phyloP scores from a whole-genome alignment of 345 rosid species.

The Cardamine chenopodiifolia region DNA sequence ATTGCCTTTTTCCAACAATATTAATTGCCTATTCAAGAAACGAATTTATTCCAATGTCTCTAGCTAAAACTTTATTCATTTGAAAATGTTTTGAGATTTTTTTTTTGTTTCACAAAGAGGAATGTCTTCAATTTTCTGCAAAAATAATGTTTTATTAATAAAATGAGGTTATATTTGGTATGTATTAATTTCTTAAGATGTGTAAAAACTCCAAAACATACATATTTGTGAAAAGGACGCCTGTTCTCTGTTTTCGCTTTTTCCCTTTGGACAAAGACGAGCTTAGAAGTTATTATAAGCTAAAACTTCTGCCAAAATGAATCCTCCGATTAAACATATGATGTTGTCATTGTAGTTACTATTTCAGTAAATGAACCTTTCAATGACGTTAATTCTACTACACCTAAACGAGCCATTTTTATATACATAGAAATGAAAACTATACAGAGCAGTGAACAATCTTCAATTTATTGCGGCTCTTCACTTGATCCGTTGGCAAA shows the following conservation, averaged over 20 bases:
- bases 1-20: too few relatives aligned
- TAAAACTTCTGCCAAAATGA: conserved; percentile 2
- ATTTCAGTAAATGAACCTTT: conserved; percentile 5
- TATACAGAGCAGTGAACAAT: conserved; percentile 31
- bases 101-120: background rate
- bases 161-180: too few relatives aligned
- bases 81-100: too few relatives aligned
- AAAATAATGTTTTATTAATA: background rate
- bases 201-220: background rate
- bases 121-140: background rate
- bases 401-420: conserved; percentile 28
- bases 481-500: conserved; percentile 46
- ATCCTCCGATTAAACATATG: conserved; percentile 16
- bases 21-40: too few relatives aligned
- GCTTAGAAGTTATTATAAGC: background rate
- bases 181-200: too few relatives aligned
- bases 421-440: conserved; percentile 49
- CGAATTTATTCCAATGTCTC: conserved; percentile 10
- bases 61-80: background rate
- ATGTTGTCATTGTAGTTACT: conserved; percentile 2
- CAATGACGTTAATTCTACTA: conserved; percentile 10
- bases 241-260: background rate
- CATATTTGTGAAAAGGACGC: too few relatives aligned
- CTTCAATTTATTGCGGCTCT: conserved; percentile 42
- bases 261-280: background rate